Evolutionary conservation across 176 grass and related monocot genomes (phyloP).

Genomic region (Rhynchospora tenuis): DNA sequence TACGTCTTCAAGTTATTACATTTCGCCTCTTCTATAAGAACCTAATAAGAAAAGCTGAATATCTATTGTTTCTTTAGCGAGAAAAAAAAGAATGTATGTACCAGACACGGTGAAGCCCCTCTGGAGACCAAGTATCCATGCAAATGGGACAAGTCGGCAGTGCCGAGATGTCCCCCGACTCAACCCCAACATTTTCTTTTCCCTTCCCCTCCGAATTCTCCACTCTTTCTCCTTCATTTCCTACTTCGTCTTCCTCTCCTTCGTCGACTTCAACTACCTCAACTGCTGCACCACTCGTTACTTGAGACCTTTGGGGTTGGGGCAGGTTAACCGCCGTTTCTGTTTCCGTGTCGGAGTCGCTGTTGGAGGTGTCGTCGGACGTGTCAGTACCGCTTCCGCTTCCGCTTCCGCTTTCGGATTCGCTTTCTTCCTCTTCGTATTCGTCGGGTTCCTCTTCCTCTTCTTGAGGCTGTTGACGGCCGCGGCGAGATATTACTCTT

Average conservation of each 20-base stretch:
- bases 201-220: conserved; percentile 22
- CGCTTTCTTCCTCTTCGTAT: background rate
- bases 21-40: too few species aligned
- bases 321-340: background rate
- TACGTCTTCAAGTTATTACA: too few species aligned
- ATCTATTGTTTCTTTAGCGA: background rate
- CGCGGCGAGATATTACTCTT: background rate
- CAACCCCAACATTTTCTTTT: background rate
- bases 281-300: background rate
- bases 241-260: conserved; percentile 15
- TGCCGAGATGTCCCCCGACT: conserved; percentile 15
- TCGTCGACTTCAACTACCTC: conserved; percentile 7
- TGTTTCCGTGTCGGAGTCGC: background rate
- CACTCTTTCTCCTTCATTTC: background rate
- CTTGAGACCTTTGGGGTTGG: too few species aligned
- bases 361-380: background rate
- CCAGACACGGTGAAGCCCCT: conserved; percentile 82
- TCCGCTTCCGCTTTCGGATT: background rate
- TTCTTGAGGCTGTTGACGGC: conserved; percentile 6
- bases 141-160: conserved; percentile 68
- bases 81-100: background rate
- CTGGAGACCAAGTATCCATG: conserved; percentile 58
- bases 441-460: background rate
- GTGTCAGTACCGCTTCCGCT: background rate
- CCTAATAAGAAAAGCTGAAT: background rate